Percentiles rank a stretch among this genome's conserved stretches.
Evolutionary conservation across 1,284 basidiomycete genomes (phyloP).

Genomic region (Abortiporus biennis): DNA sequence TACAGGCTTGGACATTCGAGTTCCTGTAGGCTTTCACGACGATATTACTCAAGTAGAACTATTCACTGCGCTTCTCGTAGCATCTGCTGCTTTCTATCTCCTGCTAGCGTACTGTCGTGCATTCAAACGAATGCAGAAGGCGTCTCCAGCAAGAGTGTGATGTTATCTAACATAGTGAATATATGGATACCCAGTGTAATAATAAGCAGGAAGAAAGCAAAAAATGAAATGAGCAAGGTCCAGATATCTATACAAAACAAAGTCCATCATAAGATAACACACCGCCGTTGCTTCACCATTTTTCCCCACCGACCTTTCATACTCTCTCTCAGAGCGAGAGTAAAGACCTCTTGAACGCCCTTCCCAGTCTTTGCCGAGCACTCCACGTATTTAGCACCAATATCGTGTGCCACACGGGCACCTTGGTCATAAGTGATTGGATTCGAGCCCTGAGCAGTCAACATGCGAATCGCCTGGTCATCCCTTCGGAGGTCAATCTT

Average conservation of each 20-base stretch:
- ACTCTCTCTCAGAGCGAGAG: slow-evolving; percentile 84
- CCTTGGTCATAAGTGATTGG: slow-evolving; percentile 84
- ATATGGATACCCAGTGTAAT: too few species aligned
- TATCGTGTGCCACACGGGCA: slow-evolving; percentile 77
- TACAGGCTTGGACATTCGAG: slow-evolving; percentile 17
- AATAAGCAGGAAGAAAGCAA: slow-evolving; percentile 2
- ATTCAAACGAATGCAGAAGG: slow-evolving; percentile 15
- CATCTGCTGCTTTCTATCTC: slow-evolving; percentile 34
- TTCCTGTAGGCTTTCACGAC: slow-evolving; percentile 33
- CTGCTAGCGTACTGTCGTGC: slow-evolving; percentile 18
- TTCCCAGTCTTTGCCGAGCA: slow-evolving; percentile 90
- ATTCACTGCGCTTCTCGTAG: slow-evolving; percentile 33
- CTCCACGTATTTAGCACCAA: slow-evolving; percentile 93
- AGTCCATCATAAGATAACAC: slow-evolving; percentile 64
- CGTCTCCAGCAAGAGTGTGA: too few species aligned
- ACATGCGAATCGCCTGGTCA: slow-evolving; percentile 85
- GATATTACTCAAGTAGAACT: slow-evolving; percentile 36
- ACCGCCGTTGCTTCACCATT: slow-evolving; percentile 67
- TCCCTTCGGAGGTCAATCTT: slow-evolving; percentile 92
- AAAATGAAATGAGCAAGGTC: not conserved
- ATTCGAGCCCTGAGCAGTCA: slow-evolving; percentile 85
- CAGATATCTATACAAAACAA: too few species aligned
- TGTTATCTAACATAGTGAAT: too few species aligned
- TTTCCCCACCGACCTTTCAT: slow-evolving; percentile 73
- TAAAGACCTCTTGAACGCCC: slow-evolving; percentile 92